These are phyloP conservation scores for Penicillium taxi DNA, from an alignment of 495 filamentous ascomycete genomes.

Conservation along the genomic window DNA sequence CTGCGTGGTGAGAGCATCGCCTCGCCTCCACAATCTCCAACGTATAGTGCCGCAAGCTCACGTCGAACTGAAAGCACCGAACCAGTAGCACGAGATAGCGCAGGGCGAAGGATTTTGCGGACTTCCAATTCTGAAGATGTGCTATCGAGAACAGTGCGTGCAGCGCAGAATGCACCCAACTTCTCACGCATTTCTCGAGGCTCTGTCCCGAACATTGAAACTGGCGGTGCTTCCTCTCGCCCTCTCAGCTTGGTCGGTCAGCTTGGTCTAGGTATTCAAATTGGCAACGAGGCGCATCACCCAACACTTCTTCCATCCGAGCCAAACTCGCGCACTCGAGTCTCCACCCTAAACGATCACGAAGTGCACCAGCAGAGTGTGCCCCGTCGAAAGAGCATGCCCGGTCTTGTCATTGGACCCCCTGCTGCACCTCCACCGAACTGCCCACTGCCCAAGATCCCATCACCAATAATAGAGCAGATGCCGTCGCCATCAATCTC, in stretches of 20 bases:
- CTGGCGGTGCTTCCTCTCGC: conserved; percentile 10
- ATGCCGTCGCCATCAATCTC: conserved; percentile 4
- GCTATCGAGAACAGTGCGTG: conserved; percentile 15
- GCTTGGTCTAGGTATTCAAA: conserved; percentile 10
- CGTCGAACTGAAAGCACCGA: conserved; percentile 18
- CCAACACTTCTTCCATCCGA: conserved; percentile 3
- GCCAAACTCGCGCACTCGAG: conserved; percentile 7
- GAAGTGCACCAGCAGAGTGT: conserved; percentile 10
- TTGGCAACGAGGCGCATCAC: conserved; percentile 1
- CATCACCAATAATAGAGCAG: conserved; percentile 21
- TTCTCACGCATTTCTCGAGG: conserved; percentile 21
- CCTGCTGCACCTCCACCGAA: conserved; percentile 57
- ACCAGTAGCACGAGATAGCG: conserved; percentile 4
- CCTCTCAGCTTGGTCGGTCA: conserved; percentile 16
- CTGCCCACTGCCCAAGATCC: conserved; percentile 55
- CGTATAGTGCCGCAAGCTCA: conserved; percentile 22
- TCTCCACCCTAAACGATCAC: conserved; percentile 2
- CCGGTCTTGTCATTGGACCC: conserved; percentile 49
- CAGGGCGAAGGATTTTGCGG: conserved; percentile 18
- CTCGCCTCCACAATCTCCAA: conserved; percentile 35
- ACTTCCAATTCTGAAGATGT: conserved; percentile 32
- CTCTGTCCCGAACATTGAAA: conserved; percentile 8
- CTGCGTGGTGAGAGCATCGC: conserved; percentile 15
- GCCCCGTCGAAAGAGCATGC: conserved; percentile 47
- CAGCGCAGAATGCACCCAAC: conserved; percentile 8